These are phyloP conservation scores for Trichoderma lentiforme DNA, from an alignment of 2,329 filamentous ascomycete species.

Conservation along the genomic window DNA sequence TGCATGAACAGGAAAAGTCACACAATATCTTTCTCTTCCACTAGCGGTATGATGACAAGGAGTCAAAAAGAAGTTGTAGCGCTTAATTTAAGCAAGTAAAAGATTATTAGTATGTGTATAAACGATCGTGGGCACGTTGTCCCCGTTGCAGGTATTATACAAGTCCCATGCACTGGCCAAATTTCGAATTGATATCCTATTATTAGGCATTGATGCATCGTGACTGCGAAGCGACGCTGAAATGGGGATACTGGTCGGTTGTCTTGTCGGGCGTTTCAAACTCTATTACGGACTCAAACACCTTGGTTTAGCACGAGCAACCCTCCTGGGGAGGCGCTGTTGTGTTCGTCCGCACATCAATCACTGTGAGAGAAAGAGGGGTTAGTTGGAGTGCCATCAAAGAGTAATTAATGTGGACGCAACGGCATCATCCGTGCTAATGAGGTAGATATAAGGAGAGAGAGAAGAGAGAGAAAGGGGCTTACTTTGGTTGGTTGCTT, in stretches of 20 bases:
- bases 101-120: conserved; percentile 24
- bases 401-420: neutral
- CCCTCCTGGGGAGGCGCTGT: conserved; percentile 68
- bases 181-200: conserved; percentile 30
- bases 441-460: neutral
- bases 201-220: conserved; percentile 2
- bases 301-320: conserved; percentile 46
- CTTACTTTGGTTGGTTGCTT: conserved; percentile 73
- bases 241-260: conserved; percentile 3
- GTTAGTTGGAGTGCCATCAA: conserved; percentile 5
- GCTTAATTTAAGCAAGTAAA: neutral
- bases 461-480: conserved; percentile 24
- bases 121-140: conserved; percentile 34
- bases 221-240: conserved; percentile 5
- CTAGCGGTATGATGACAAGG: neutral
- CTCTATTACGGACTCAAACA: neutral
- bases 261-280: neutral
- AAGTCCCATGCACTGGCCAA: conserved; percentile 34
- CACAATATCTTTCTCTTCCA: neutral
- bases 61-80: neutral
- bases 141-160: conserved; percentile 34
- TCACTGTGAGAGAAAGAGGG: conserved; percentile 56
- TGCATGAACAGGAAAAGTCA: neutral
- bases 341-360: conserved; percentile 84
- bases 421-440: neutral